phyloP scores from a whole-genome alignment of 768 basidiomycete genomes.

The Mycena haematopus region DNA sequence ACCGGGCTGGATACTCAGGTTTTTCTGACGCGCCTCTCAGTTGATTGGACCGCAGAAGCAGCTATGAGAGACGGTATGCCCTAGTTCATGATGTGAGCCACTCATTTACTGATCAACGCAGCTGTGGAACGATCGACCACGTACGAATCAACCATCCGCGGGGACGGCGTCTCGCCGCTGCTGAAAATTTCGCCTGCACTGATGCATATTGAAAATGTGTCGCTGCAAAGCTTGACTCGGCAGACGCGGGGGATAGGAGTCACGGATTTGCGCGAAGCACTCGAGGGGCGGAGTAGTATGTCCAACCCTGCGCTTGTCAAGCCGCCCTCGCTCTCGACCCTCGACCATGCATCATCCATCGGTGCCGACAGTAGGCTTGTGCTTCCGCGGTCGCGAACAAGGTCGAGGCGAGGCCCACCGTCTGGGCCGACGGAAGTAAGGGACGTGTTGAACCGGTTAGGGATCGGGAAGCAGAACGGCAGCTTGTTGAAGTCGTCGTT shows the following conservation, averaged over 20 bases:
- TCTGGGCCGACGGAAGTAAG: constrained; percentile 73
- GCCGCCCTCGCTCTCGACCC: constrained; percentile 79
- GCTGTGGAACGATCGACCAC: constrained; percentile 61
- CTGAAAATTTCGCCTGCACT: constrained; percentile 84
- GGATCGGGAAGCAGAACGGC: constrained; percentile 75
- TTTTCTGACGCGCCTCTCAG: constrained; percentile 59
- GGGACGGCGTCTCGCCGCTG: constrained; percentile 75
- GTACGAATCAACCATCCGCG: constrained; percentile 62
- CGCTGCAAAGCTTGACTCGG: constrained; percentile 82
- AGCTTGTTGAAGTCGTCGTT: constrained; percentile 77
- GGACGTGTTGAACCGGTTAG: constrained; percentile 83
- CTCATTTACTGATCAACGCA: constrained; percentile 32
- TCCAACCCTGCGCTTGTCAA: constrained; percentile 74
- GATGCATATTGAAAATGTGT: constrained; percentile 92
- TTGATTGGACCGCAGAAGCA: constrained; percentile 74
- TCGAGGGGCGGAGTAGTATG: constrained; percentile 85
- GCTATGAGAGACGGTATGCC: constrained; percentile 80
- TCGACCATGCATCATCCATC: constrained; percentile 69
- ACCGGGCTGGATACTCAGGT: constrained; percentile 66
- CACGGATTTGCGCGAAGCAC: constrained; percentile 84
- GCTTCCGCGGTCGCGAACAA: constrained; percentile 51
- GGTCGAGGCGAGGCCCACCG: constrained; percentile 56
- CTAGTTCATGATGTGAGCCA: neutral
- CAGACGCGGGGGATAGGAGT: constrained; percentile 86
- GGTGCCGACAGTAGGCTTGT: constrained; percentile 41